These are phyloP conservation scores for Coprinopsis sp. DNA, from an alignment of 768 basidiomycete genomes.

Conservation along the genomic window DNA sequence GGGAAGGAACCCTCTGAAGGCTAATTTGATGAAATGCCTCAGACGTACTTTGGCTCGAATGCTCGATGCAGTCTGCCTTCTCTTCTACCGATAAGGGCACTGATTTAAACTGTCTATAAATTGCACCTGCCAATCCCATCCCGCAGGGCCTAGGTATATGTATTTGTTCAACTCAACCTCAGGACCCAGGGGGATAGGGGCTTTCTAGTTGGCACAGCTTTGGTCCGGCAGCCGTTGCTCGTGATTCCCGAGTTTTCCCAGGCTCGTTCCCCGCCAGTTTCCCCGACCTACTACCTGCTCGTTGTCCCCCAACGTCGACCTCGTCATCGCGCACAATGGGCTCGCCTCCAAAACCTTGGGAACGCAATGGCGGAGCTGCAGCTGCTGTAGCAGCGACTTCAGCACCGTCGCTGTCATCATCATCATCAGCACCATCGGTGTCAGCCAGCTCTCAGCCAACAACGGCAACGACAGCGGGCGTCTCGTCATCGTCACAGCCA, in stretches of 20 bases:
- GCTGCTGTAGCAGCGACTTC: constrained; percentile 21
- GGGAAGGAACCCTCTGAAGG: no score
- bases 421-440: constrained; percentile 21
- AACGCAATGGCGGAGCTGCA: constrained; percentile 47
- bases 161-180: no score
- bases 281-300: constrained; percentile 3
- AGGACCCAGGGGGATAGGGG: no score
- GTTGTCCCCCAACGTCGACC: neutral
- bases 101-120: no score
- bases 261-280: neutral
- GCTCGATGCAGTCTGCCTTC: no score
- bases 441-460: constrained; percentile 8
- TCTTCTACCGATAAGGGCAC: no score
- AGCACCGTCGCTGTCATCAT: constrained; percentile 18
- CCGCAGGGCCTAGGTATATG: no score
- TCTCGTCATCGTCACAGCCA: constrained; percentile 25
- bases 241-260: constrained; percentile 4
- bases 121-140: no score
- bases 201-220: neutral
- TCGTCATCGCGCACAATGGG: constrained; percentile 44
- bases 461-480: constrained; percentile 12
- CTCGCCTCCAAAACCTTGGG: constrained; percentile 91
- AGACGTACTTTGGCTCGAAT: no score
- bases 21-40: no score
- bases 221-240: neutral